Evolutionary conservation across 148 eudicot genomes (phyloP), one percentile per base, ranked within the genome.

Genomic region (Limonium bicolor): DNA sequence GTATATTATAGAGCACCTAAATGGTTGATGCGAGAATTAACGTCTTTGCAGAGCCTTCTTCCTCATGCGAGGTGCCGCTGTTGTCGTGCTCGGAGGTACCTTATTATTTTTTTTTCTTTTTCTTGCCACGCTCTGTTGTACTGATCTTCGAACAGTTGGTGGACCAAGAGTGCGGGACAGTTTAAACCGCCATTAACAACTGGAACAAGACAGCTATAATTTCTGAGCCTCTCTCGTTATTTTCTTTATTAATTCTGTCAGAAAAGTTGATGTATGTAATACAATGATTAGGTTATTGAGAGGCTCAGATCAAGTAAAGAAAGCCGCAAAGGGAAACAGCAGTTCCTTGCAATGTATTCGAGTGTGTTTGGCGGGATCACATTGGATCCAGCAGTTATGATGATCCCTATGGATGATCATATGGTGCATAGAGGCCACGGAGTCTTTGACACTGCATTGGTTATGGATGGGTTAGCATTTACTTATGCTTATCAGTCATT

Each of bases 401-500:
- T 82, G 42, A 76, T 86, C 21, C 85, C 96, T 23, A 68, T 86
- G 73, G 96, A 86, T 41, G 96, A 86, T 31, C 96, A 86, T 66
- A 76, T 86, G 88, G 96, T 86, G 46, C 96, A 86, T 59, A 56
- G 94, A 60, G 96, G 96, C n/a, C 96, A 86, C 28, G 96, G 88
- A 25, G 88, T 86, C 48, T 82, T 78, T 10, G 96, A 86, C 62
- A 82, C 88, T 28, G 82, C 94, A 6, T 64, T 74, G 16, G 76
- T 86, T 21, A 14, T 60, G 21, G 76, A 86, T 4, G 88, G 96
- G 96, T 86, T n/a, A 55, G 41, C 49, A 15, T 43, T 32, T 35
- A 40, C 11, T 40, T 16, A 20, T 23, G n/a, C 6, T 25, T 19
- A 10, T 18, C 10, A 19, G 1, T 23, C 14, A 20, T n/a, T 36